Evolutionary conservation across 495 filamentous ascomycete genomes (phyloP), one percentile per base, ranked within the genome.

Genomic region (Copromyces sp.): DNA sequence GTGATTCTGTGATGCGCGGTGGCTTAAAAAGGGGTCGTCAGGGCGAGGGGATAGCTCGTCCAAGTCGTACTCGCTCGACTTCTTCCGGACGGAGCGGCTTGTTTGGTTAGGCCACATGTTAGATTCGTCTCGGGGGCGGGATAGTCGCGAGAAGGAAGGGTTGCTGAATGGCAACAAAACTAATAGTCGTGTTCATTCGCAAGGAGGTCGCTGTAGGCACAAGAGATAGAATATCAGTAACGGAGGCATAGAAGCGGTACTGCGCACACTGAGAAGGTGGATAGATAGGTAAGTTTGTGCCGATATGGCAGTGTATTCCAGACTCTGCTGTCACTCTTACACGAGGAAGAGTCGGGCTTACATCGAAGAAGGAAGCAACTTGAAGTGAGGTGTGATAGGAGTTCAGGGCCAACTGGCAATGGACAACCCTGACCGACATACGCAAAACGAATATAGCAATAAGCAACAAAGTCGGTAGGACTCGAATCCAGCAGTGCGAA

Each of bases 21-120:
- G 68, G 9, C 74, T 73, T 4, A 82, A 75, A 17, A 83, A 72
- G 7, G 72, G 76, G 68, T 84, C 75, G 40, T 84, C 82, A 9
- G 83, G 79, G 68, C 76, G 77, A 3, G 84, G 83, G 9, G 82
- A 83, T 7, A 86, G 77, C 7, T 85, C 81, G 35, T 77, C 73
- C 24, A 86, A 75, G 70, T 82, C 78, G 75, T 84, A 83, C 70
- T 84, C 83, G 78, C 78, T 81, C 29, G 78, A 69, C 76, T 81
- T 77, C 72, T 77, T 79, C 53, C 76, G 78, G 20, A 80, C 70
- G 20, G 77, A 71, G 24, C 73, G 68, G 41, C 70, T 77, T 35
- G 70, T 35, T 38, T 69, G 73, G 69, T 72, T 75, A 69, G 78
- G 17, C 53, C 53, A 65, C 53, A 65, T 65, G 8, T 65, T 59